These are phyloP conservation scores for Ilyonectria destructans DNA, from an alignment of 2,329 filamentous ascomycete genomes.

Conservation along the genomic window DNA sequence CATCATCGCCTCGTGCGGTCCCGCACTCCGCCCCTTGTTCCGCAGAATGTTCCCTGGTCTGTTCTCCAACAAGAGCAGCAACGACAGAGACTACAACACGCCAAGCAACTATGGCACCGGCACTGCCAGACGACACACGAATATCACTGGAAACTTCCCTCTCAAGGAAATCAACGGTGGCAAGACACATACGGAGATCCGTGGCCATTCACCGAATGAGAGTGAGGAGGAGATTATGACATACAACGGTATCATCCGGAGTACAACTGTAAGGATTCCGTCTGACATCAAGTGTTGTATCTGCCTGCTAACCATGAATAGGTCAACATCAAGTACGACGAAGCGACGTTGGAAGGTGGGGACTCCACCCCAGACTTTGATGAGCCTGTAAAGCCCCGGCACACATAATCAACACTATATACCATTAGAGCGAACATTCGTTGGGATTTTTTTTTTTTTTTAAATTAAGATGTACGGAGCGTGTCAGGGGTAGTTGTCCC, in stretches of 20 bases:
- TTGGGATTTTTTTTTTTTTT: not conserved
- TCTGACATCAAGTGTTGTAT: not conserved
- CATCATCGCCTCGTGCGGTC: slow-evolving; percentile 56
- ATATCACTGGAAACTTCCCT: slow-evolving; percentile 9
- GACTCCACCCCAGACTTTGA: slow-evolving; percentile 22
- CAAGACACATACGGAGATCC: slow-evolving; percentile 41
- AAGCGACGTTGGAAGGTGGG: slow-evolving; percentile 25
- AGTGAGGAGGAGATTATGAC: slow-evolving; percentile 49
- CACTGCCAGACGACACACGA: slow-evolving; percentile 25
- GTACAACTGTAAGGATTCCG: slow-evolving; percentile 31
- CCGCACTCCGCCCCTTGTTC: slow-evolving; percentile 43
- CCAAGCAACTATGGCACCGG: slow-evolving; percentile 31
- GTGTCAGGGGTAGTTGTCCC: not conserved
- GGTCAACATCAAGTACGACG: slow-evolving; percentile 36
- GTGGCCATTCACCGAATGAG: slow-evolving; percentile 40
- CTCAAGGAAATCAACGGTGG: slow-evolving; percentile 39
- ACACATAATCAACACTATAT: not conserved
- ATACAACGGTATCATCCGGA: slow-evolving; percentile 44
- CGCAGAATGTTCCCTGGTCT: slow-evolving; percentile 44
- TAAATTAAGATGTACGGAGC: not conserved
- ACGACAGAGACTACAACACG: slow-evolving; percentile 31
- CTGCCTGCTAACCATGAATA: slow-evolving; percentile 3
- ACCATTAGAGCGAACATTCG: slow-evolving; percentile 7
- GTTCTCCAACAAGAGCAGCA: slow-evolving; percentile 39
- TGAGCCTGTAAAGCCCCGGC: slow-evolving; percentile 13